phyloP scores from a whole-genome alignment of 2,329 filamentous ascomycete species.

The Ophiostoma novo-ulmi region DNA sequence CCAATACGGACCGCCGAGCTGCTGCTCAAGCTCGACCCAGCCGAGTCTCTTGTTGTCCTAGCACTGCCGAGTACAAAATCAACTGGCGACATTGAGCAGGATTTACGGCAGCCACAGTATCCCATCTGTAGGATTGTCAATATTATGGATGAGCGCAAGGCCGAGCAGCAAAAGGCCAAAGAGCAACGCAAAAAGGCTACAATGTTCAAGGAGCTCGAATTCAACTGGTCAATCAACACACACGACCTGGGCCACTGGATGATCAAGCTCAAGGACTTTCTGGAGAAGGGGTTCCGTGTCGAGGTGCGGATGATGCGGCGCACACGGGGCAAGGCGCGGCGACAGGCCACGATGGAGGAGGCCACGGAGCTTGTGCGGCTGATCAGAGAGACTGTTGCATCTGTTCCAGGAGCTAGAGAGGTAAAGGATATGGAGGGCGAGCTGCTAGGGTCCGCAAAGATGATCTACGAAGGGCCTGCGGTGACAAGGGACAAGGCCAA shows the following conservation, averaged over 20 bases:
- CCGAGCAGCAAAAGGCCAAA: constrained; percentile 41
- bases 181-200: constrained; percentile 37
- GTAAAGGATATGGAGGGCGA: constrained; percentile 40
- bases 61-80: neutral
- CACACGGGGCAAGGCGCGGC: constrained; percentile 57
- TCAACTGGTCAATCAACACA: constrained; percentile 79
- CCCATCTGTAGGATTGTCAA: constrained; percentile 69
- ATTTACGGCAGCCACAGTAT: constrained; percentile 30
- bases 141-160: constrained; percentile 47
- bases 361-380: constrained; percentile 50
- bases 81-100: neutral
- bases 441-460: constrained; percentile 36
- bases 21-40: constrained; percentile 38
- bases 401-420: constrained; percentile 39
- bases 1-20: constrained; percentile 39
- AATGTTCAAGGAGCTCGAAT: constrained; percentile 69
- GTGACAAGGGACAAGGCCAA: neutral
- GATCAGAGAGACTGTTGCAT: constrained; percentile 35
- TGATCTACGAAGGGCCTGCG: constrained; percentile 39
- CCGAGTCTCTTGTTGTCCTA: constrained; percentile 41
- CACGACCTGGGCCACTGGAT: constrained; percentile 72
- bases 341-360: constrained; percentile 56
- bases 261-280: constrained; percentile 60
- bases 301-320: constrained; percentile 63
- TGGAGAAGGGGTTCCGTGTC: constrained; percentile 69